Evolutionary conservation across 129 eudicot species (phyloP), one percentile per base, ranked within the genome.

Genomic region (Chrysanthemum makinoi): DNA sequence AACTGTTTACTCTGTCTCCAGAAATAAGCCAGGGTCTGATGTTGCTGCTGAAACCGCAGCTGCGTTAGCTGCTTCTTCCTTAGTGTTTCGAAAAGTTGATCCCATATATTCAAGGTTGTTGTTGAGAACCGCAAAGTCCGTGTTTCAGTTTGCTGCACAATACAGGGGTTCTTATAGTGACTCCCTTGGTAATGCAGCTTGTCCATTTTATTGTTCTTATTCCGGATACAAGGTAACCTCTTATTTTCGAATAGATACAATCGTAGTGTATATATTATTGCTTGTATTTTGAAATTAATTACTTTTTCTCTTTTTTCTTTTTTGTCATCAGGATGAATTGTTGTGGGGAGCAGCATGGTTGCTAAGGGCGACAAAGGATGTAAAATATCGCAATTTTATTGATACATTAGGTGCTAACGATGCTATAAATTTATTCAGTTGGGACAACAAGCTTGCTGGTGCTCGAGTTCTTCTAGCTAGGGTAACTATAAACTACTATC

Each of bases 321-420:
- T 17, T 11, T 16, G 46, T 39, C 13, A 60, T 4, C 51, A 92
- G 96, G 99, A 94, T 80, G 99, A 94, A 76, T 68, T 94, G 62
- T 55, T 89, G 49, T 94, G 99, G 99, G 99, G 97, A 73, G 97
- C 97, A 10, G 83, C 93, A 56, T 94, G 99, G 99, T 76, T 94
- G 7, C 80, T 72, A 44, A 90, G 93, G 72, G 97, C 94, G 9
- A 89, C 99, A 16, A 87, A 86, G 69, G 83, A 87, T 65, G 74
- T 14, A 28, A 84, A 78, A 1, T 94, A 90, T 79, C 49, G 81
- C n/a, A 86, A 83, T 16, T 80, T 88, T 57, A 74, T 94, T 4
- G 71, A 75, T 17, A 80, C 96, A 0, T 72, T 90, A 66, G 99
- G 96, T 35, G 96, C 89, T 12, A 81, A 84, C 20, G 95, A 87